Percentiles rank a stretch among this genome's conserved stretches.
These are phyloP conservation scores for Botryotinia calthae DNA, from an alignment of 2,329 filamentous ascomycete genomes.

Conservation along the genomic window DNA sequence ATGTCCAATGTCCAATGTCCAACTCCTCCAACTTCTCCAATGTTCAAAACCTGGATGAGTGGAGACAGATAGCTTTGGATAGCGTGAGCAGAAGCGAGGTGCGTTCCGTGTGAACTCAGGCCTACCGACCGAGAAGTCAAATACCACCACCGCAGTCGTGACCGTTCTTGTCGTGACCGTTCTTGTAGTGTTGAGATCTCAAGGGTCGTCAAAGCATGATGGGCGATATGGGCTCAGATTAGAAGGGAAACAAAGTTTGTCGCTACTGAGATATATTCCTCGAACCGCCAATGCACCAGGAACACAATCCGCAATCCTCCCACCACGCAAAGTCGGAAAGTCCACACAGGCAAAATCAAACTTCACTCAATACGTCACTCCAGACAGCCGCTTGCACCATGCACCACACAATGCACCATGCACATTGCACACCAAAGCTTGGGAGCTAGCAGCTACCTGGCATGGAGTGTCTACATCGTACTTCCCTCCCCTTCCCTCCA, in stretches of 20 bases:
- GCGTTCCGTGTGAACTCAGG: neutral
- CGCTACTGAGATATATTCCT: neutral
- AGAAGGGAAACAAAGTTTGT: neutral
- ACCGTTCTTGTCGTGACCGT: neutral
- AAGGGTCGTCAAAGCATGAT: neutral
- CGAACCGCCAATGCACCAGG: neutral
- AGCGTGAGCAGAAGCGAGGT: neutral
- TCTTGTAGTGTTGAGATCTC: no score
- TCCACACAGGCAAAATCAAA: neutral
- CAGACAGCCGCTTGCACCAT: neutral
- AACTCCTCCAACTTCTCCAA: neutral
- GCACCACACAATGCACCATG: neutral
- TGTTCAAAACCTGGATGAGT: neutral
- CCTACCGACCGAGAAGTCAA: neutral
- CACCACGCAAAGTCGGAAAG: neutral
- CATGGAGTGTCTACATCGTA: no score
- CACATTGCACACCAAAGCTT: neutral
- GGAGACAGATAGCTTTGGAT: neutral
- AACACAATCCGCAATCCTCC: neutral
- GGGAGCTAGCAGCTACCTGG: no score
- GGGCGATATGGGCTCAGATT: no score
- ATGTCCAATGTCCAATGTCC: neutral
- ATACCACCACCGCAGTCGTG: neutral
- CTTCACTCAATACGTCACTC: constrained; percentile 6
- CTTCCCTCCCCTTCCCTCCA: neutral